phyloP scores from a whole-genome alignment of 2,329 filamentous ascomycete genomes.

The Penicillium sp. region DNA sequence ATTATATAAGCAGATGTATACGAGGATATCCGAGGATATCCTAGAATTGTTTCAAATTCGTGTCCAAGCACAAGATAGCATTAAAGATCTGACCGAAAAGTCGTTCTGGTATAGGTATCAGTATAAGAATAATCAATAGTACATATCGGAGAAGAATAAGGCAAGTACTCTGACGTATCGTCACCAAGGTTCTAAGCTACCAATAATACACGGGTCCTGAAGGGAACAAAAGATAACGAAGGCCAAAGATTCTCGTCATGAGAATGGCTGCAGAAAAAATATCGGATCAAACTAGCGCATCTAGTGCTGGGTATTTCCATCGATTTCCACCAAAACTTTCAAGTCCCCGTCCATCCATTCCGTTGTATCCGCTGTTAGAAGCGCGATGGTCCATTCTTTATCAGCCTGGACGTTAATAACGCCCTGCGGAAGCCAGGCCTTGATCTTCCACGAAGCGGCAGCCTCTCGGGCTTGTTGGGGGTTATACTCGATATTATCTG shows the following conservation, averaged over 20 bases:
- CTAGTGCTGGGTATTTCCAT: constrained; percentile 19
- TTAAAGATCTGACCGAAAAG: neutral
- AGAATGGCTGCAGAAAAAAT: too few relatives aligned
- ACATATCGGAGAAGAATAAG: neutral
- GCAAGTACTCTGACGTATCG: neutral
- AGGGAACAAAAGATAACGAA: too few relatives aligned
- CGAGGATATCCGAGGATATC: neutral
- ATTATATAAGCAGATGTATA: neutral
- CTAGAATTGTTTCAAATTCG: neutral
- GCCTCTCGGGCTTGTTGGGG: constrained; percentile 21
- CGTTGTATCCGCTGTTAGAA: constrained; percentile 47
- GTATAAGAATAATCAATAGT: neutral
- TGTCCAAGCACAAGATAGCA: neutral
- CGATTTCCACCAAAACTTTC: constrained; percentile 47
- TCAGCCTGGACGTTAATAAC: constrained; percentile 44
- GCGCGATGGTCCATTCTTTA: constrained; percentile 50
- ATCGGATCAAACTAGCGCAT: neutral
- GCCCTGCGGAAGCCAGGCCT: constrained; percentile 49
- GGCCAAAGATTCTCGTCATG: too few relatives aligned
- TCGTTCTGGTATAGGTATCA: neutral
- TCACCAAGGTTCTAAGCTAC: too few relatives aligned
- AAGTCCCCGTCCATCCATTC: constrained; percentile 54
- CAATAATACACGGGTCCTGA: too few relatives aligned
- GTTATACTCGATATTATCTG: constrained; percentile 16
- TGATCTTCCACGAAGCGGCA: constrained; percentile 37